A percentile compares a stretch with the other conserved stretches of the same genome.
Evolutionary conservation across 306 rosid species (phyloP).

Genomic region (Purshia tridentata): DNA sequence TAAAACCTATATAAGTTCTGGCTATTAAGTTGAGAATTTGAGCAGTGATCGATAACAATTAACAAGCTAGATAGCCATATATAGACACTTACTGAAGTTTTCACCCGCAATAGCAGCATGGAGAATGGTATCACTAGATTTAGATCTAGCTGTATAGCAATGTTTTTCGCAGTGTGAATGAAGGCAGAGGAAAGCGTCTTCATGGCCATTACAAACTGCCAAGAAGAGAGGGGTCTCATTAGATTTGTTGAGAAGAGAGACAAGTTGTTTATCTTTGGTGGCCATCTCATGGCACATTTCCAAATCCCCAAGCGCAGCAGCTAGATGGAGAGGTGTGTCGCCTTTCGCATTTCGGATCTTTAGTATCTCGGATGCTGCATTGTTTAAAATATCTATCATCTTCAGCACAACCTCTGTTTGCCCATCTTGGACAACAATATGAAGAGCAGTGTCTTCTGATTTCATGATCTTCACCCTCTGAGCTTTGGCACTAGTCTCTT

Average conservation of each 20-base stretch:
- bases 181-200: conserved; percentile 37
- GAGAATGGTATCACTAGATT: conserved; percentile 41
- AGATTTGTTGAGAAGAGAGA: background rate
- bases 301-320: conserved; percentile 46
- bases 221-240: too few relatives aligned
- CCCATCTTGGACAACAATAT: conserved; percentile 32
- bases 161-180: background rate
- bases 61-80: too few relatives aligned
- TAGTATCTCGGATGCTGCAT: conserved; percentile 13
- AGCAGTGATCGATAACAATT: too few relatives aligned
- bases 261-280: background rate
- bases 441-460: conserved; percentile 40
- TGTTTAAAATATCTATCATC: too few relatives aligned
- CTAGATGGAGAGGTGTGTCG: conserved; percentile 42
- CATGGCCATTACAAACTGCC: conserved; percentile 33
- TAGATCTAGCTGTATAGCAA: background rate
- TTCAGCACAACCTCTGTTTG: conserved; percentile 36
- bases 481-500: conserved; percentile 18
- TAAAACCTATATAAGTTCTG: too few relatives aligned
- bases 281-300: conserved; percentile 32
- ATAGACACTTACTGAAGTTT: conserved; percentile 50
- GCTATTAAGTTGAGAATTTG: too few relatives aligned
- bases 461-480: conserved; percentile 38
- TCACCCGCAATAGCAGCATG: conserved; percentile 43
- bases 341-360: conserved; percentile 35